Evolutionary conservation across 1,284 basidiomycete genomes (phyloP), one percentile per base, ranked within the genome.

Genomic region (Lentinus polychrous): DNA sequence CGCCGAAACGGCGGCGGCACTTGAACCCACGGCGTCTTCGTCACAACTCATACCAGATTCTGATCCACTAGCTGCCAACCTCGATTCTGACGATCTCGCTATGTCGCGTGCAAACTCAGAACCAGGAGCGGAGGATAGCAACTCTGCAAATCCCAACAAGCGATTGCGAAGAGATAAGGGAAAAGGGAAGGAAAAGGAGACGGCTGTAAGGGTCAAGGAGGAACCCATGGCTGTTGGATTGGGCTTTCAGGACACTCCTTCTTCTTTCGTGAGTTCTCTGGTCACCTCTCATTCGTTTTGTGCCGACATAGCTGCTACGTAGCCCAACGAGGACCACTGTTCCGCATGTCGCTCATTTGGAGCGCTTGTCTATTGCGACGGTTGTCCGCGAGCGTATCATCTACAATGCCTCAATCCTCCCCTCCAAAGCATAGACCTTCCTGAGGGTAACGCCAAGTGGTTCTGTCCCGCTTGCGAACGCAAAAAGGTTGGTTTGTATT

Each of bases 331-430:
- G 64, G 94, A 98, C 66, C 91, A 91, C 61, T 98, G 94, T 66
- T 94, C 93, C 45, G 81, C 91, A 1, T 98, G 95, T 68, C 79
- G 84, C 57, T 88, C 83, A 20, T 70, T 80, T 49, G 89, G 94
- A 49, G 77, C 81, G 20, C 74, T 94, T 52, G 79, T 95, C 8
- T 98, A 97, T 66, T 99, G 95, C 67, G 95, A 99, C 64, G 94
- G 94, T 11, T 99, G 96, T 64, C 91, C 95, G 27, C 77, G 89
- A 55, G 92, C 93, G 18, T 99, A 97, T 66, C 95, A 99, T 68
- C 83, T 98, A 52, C 85, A 86, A 78, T 99, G 95, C 66, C 79
- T 99, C 58, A 90, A 97, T 64, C 95, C 95, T 37, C 95, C 95
- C 18, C 80, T 97, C 69, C 89, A 94, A 56, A 75, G 85, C 46